Percentiles rank a stretch among this genome's conserved stretches.
Conservation (phyloP, 495 filamentous ascomycete species). For the Aspergillus heteromorphus region DNA sequence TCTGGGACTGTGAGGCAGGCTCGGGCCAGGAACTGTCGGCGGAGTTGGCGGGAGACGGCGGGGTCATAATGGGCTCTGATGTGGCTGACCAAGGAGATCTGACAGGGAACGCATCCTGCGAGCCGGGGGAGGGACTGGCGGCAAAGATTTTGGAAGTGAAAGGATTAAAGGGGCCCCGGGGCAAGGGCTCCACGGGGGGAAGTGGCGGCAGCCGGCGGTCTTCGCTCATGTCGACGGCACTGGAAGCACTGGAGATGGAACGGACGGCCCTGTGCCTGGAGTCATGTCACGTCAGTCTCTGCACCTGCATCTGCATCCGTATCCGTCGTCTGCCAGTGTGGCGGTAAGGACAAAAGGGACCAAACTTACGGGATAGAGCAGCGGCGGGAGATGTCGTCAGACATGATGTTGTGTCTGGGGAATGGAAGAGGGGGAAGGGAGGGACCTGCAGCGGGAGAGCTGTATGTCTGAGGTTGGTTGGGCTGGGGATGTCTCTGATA, state of each 20-base stretch:
- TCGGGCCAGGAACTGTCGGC: slow-evolving; percentile 41
- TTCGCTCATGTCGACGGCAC: slow-evolving; percentile 22
- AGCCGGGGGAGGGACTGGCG: slow-evolving; percentile 32
- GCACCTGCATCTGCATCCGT: no score
- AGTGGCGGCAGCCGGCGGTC: slow-evolving; percentile 41
- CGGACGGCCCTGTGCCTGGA: slow-evolving; percentile 13
- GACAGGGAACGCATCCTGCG: slow-evolving; percentile 36
- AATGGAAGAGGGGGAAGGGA: neutral
- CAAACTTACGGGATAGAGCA: slow-evolving; percentile 41
- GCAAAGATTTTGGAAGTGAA: slow-evolving; percentile 29
- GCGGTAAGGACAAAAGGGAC: neutral
- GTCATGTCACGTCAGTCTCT: slow-evolving; percentile 5
- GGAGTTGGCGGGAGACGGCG: slow-evolving; percentile 41
- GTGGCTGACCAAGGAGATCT: slow-evolving; percentile 34
- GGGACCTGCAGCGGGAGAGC: slow-evolving; percentile 10
- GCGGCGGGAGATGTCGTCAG: slow-evolving; percentile 29
- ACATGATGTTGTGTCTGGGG: slow-evolving; percentile 7
- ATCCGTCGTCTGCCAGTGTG: slow-evolving; percentile 11
- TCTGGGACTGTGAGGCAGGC: slow-evolving; percentile 28
- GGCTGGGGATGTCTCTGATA: neutral
- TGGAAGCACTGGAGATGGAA: slow-evolving; percentile 13
- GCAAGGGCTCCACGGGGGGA: slow-evolving; percentile 37
- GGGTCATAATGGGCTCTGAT: slow-evolving; percentile 30
- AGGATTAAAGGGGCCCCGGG: slow-evolving; percentile 40
- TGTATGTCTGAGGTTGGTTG: slow-evolving; percentile 10